Evolutionary conservation across 495 filamentous ascomycete species (phyloP).

Genomic region (Acidomyces sp.): DNA sequence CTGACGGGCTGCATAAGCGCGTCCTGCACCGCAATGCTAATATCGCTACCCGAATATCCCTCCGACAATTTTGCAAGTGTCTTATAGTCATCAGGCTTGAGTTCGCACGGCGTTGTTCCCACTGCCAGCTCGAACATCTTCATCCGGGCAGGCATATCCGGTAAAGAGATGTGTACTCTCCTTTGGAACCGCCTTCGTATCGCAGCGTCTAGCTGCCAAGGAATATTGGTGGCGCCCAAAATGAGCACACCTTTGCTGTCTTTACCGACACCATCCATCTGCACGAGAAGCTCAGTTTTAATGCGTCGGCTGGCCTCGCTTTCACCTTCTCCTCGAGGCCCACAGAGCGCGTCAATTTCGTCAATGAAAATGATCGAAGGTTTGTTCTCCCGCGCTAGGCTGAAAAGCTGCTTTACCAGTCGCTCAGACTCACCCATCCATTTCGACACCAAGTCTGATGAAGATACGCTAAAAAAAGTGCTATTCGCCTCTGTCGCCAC

Average conservation of each 20-base stretch:
- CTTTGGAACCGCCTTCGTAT: slow-evolving; percentile 94
- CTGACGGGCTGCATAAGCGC: slow-evolving; percentile 95
- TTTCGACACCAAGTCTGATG: slow-evolving; percentile 90
- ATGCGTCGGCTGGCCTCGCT: slow-evolving; percentile 93
- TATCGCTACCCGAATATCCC: slow-evolving; percentile 92
- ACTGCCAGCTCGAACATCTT: slow-evolving; percentile 96
- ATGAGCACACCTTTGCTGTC: slow-evolving; percentile 90
- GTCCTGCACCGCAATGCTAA: slow-evolving; percentile 91
- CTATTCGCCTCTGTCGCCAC: slow-evolving; percentile 97
- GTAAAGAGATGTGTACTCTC: slow-evolving; percentile 86
- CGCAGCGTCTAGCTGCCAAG: slow-evolving; percentile 97
- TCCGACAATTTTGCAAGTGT: slow-evolving; percentile 70
- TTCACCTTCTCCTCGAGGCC: slow-evolving; percentile 91
- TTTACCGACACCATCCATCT: slow-evolving; percentile 97
- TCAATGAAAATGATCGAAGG: slow-evolving; percentile 99
- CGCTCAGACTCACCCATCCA: slow-evolving; percentile 99
- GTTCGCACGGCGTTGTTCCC: slow-evolving; percentile 76
- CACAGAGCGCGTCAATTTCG: slow-evolving; percentile 94
- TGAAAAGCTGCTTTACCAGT: slow-evolving; percentile 92
- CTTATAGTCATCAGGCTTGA: slow-evolving; percentile 64
- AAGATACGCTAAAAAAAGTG: slow-evolving; percentile 98
- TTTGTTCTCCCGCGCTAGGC: slow-evolving; percentile 95
- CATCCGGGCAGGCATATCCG: slow-evolving; percentile 75
- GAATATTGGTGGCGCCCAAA: slow-evolving; percentile 94
- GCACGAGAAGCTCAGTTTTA: slow-evolving; percentile 95